Base-by-base conservation (phyloP, 75 land plant genomes). In the Adiantum capillusveneris region DNA sequence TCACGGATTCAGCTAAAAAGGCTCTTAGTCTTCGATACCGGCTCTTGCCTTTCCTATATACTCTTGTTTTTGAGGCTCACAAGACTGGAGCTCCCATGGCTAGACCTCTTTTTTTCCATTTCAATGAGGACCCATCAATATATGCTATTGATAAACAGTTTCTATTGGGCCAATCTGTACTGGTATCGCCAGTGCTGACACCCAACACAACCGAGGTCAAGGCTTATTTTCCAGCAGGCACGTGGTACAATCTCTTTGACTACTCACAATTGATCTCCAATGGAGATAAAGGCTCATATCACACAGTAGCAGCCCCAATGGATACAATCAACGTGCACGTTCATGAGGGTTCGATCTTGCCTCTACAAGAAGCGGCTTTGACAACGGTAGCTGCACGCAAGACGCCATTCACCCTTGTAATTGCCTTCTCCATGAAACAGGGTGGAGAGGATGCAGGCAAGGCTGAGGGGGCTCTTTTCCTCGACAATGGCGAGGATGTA, bases 191-290 rank as follows among this genome's bases (percentile, higher is more conserved):
- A 2, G 90, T 85, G 1, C 45, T 85, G 0, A 53, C 46, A 25
- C 66, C 67, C 12, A 63, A 71, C 9, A 75, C 68, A 13, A 69
- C 60, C 2, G 42, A 70, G 20, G 82, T 93, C 31, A 65, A 76
- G 27, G 95, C 87, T 7, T 85, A 85, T 66, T 80, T 93, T 56
- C 98, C 98, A 2, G 51, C 51, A 14, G 98, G 95, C 16, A 81
- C 80, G 14, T 93, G 98, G 98, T 88, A 83, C 63, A 74, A 76
- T 62, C 60, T 88, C 48, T 84, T 84, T 59, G 70, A 91, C 67
- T 62, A 57, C 17, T 77, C 86, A 6, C 53, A 73, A 1, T 66
- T 78, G 50, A 57, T 49, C 19, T 66, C 53, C 19, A 34, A 53
- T 5, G 50, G 31, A 17, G 60, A 57, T 13, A 17, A 44, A 6